Percentiles rank a stretch among this genome's conserved stretches.
phyloP scores from a whole-genome alignment of 2,329 filamentous ascomycete genomes.

The Malbranchea zuffiana region DNA sequence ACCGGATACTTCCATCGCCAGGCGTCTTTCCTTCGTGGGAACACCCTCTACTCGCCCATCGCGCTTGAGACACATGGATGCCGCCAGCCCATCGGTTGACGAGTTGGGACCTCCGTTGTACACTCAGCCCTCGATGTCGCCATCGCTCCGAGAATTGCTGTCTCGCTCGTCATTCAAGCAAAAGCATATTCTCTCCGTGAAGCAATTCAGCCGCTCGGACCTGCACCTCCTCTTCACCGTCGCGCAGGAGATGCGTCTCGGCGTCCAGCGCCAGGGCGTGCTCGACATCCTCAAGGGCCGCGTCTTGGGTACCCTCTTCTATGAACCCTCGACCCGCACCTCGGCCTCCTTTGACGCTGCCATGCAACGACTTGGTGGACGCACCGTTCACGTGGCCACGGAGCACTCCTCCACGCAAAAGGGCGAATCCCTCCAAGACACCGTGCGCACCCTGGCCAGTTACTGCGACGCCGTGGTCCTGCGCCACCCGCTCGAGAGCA shows the following conservation, averaged over 20 bases:
- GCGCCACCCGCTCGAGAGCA: slow-evolving; percentile 74
- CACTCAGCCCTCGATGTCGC: slow-evolving; percentile 40
- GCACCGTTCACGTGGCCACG: slow-evolving; percentile 71
- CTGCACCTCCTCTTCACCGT: slow-evolving; percentile 91
- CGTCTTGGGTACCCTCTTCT: slow-evolving; percentile 88
- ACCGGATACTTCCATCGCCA: slow-evolving; percentile 28
- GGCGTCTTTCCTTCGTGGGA: slow-evolving; percentile 28
- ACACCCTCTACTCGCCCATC: slow-evolving; percentile 28
- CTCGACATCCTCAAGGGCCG: slow-evolving; percentile 76
- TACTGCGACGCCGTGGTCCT: slow-evolving; percentile 95
- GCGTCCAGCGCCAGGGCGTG: slow-evolving; percentile 83
- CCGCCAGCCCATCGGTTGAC: slow-evolving; percentile 16
- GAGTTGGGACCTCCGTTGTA: slow-evolving; percentile 34
- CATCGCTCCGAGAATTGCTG: slow-evolving; percentile 58
- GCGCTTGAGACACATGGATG: slow-evolving; percentile 21
- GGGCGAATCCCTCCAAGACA: slow-evolving; percentile 88
- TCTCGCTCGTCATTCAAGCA: slow-evolving; percentile 77
- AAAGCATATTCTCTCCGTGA: slow-evolving; percentile 81
- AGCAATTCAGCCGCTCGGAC: slow-evolving; percentile 76
- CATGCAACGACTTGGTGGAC: slow-evolving; percentile 93
- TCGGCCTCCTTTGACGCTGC: slow-evolving; percentile 94
- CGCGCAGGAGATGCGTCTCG: slow-evolving; percentile 92
- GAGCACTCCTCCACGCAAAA: slow-evolving; percentile 82
- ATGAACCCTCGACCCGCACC: slow-evolving; percentile 91
- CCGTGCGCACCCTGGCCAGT: slow-evolving; percentile 82